Evolutionary conservation across 1,284 basidiomycete species (phyloP).

Genomic region (Puccinia triticina): DNA sequence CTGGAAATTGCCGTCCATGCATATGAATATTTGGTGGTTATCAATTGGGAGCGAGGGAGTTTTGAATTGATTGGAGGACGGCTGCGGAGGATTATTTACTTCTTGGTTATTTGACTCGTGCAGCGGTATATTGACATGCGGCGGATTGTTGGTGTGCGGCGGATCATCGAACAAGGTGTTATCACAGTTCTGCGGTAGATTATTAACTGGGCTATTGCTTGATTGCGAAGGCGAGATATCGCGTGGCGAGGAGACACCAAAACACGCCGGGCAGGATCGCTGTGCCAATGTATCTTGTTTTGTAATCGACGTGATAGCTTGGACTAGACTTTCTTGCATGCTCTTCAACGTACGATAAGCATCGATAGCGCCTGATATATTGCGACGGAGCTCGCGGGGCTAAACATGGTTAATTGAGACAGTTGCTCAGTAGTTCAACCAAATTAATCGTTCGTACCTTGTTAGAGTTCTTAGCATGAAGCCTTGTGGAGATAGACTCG

Average conservation of each 20-base stretch:
- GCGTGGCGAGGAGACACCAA: neutral
- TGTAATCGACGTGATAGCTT: neutral
- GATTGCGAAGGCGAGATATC: neutral
- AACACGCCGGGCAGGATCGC: neutral
- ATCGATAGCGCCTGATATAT: neutral
- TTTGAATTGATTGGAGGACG: neutral
- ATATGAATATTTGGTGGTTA: neutral
- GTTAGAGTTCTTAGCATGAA: neutral
- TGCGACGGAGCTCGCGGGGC: neutral
- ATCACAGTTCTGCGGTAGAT: neutral
- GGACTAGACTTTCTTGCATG: neutral
- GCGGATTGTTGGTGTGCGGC: too few relatives aligned
- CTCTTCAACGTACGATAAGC: neutral
- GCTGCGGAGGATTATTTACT: too few relatives aligned
- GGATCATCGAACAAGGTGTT: too few relatives aligned
- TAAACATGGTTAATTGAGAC: neutral
- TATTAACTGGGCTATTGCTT: neutral
- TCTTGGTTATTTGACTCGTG: too few relatives aligned
- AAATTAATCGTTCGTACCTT: neutral
- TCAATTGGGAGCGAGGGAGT: neutral
- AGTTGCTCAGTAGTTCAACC: too few relatives aligned
- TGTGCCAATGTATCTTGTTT: neutral
- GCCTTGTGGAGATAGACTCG: neutral
- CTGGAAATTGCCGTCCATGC: slow-evolving; percentile 24
- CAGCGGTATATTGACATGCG: too few relatives aligned